Evolutionary conservation across 768 basidiomycete genomes (phyloP).

Genomic region (Mycena latifolia): DNA sequence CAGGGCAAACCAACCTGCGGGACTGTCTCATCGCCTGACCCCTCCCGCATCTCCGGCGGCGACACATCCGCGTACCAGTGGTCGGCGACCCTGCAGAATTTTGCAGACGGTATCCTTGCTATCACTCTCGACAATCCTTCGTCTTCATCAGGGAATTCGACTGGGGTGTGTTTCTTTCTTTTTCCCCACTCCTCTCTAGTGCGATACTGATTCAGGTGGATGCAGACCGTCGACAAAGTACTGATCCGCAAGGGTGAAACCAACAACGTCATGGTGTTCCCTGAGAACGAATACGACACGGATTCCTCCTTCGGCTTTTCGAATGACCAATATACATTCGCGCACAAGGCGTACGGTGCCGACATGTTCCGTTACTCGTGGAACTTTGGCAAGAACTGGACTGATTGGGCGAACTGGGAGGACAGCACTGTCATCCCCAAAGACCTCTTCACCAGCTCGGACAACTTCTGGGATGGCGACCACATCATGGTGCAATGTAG

Average conservation of each 20-base stretch:
- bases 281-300: constrained; percentile 81
- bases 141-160: constrained; percentile 56
- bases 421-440: constrained; percentile 74
- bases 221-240: constrained; percentile 78
- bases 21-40: constrained; percentile 59
- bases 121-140: constrained; percentile 74
- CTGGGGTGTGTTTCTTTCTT: constrained; percentile 62
- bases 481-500: constrained; percentile 93
- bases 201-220: constrained; percentile 25
- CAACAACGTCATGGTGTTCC: constrained; percentile 90
- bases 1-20: constrained; percentile 59
- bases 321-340: constrained; percentile 78
- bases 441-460: constrained; percentile 62
- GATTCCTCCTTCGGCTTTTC: constrained; percentile 65
- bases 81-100: constrained; percentile 77
- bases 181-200: constrained; percentile 5
- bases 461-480: constrained; percentile 82
- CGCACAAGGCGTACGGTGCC: constrained; percentile 87
- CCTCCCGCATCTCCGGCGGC: constrained; percentile 64
- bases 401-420: constrained; percentile 85
- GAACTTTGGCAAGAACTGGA: constrained; percentile 90
- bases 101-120: constrained; percentile 87
- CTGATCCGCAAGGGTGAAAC: constrained; percentile 83
- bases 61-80: constrained; percentile 76
- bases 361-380: constrained; percentile 89